Evolutionary conservation across 208 protist species (phyloP).

Genomic region (Chromosphaera perkinsii): DNA sequence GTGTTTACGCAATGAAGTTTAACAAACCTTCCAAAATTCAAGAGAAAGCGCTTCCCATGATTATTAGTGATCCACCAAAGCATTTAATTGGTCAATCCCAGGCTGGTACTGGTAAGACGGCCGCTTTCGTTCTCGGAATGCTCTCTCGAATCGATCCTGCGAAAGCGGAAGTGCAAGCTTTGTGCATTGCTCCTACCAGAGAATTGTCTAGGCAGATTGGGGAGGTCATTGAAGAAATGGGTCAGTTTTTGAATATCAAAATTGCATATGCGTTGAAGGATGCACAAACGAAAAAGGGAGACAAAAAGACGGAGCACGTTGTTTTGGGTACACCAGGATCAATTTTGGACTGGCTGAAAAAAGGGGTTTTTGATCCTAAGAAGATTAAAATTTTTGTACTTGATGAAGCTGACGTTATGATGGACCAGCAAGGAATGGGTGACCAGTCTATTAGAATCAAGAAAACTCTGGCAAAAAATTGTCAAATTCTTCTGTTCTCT

Average conservation of each 20-base stretch:
- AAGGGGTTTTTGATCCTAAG: constrained; percentile 26
- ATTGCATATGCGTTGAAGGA: background rate
- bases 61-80: constrained; percentile 18
- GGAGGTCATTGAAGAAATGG: constrained; percentile 37
- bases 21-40: constrained; percentile 62
- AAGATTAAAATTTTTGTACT: constrained; percentile 53
- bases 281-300: background rate
- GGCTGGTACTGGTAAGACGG: constrained; percentile 68
- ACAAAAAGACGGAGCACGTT: constrained; percentile 41
- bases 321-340: constrained; percentile 60
- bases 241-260: constrained; percentile 41
- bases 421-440: constrained; percentile 35
- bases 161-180: constrained; percentile 43
- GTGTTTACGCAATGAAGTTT: constrained; percentile 57
- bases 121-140: constrained; percentile 60
- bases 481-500: constrained; percentile 44
- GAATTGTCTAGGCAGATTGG: constrained; percentile 50
- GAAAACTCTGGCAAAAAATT: constrained; percentile 12
- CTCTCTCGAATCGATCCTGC: constrained; percentile 42
- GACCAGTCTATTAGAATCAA: constrained; percentile 41
- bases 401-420: constrained; percentile 63
- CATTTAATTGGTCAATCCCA: constrained; percentile 61
- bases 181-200: constrained; percentile 52
- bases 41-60: constrained; percentile 54
- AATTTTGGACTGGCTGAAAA: constrained; percentile 34